Base-by-base conservation (phyloP, 202 grass and related monocot species). In the Zoysia matrella region DNA sequence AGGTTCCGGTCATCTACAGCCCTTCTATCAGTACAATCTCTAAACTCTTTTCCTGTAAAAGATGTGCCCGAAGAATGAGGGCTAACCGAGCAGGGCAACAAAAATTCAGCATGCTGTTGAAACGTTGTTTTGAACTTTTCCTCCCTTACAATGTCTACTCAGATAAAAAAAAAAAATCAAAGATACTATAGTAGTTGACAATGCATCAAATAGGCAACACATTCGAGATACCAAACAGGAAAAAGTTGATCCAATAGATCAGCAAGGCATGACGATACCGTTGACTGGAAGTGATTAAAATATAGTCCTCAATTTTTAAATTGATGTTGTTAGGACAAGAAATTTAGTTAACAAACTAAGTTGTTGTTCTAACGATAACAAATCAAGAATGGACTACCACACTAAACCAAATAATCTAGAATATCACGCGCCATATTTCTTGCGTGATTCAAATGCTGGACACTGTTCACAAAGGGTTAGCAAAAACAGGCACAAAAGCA, bases 1-100 rank as follows among this genome's bases (percentile, higher is more conserved):
- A n/a, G 71, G n/a, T 80, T 72, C 77, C 65, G 60, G 71, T 51
- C 76, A 88, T 75, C 68, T 72, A 9, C 52, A 36, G 40, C 30
- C 30, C 30, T 36, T 36, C 30, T 36, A 36, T 36, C 30, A 36
- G 30, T 36, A 36, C 69, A 48, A 58, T 50, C 45, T 7, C 18
- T 7, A 13, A 65, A 41, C 6, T 55, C 13, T 7, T 15, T 39
- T 52, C 3, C 15, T 6, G 5, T 13, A n/a, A 47, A 6, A 1
- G 14, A 58, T 49, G 16, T 49, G 36, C 4, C 40, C 39, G 7
- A 16, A 36, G 16, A 54, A 65, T 2, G 4, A 70, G 11, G 54
- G 65, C 36, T 44, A 16, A 49, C 22, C 16, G 10, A 5, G 54
- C 11, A 65, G 13, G 41, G 11, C 50, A 74, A 7, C 16, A 48